Evolutionary conservation across 2,329 filamentous ascomycete species (phyloP).

Genomic region (Monosporascus sp.): DNA sequence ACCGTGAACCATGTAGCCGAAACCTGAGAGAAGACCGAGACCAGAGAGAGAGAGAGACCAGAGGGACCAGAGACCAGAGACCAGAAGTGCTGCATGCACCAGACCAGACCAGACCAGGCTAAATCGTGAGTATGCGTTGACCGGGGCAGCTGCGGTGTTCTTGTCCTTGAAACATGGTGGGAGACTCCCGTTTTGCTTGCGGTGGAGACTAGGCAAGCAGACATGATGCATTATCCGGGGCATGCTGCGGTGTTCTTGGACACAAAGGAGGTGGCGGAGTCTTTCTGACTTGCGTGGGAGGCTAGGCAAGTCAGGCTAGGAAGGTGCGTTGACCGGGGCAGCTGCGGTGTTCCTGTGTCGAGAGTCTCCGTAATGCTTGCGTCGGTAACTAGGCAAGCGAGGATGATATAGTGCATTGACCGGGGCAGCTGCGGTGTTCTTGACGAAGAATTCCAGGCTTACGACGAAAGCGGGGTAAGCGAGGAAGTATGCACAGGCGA

Average conservation of each 20-base stretch:
- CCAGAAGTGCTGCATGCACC: background rate
- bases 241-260: too few relatives aligned
- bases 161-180: background rate
- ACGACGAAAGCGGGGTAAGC: background rate
- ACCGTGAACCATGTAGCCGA: background rate
- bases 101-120: background rate
- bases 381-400: too few relatives aligned
- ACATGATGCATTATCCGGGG: too few relatives aligned
- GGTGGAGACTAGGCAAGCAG: too few relatives aligned
- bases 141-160: constrained; percentile 1
- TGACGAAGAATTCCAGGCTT: background rate
- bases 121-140: background rate
- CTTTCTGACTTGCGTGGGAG: too few relatives aligned
- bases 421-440: background rate
- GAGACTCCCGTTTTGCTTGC: too few relatives aligned
- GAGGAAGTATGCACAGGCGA: background rate
- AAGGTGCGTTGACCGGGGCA: background rate
- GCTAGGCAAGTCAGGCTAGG: too few relatives aligned
- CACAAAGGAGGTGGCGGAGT: too few relatives aligned
- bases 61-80: background rate
- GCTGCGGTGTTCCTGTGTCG: constrained; percentile 1
- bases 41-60: background rate
- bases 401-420: too few relatives aligned
- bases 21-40: background rate
- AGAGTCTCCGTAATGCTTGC: too few relatives aligned